Base-by-base conservation (phyloP, 2,329 filamentous ascomycete genomes). In the Fusarium marasasianum region DNA sequence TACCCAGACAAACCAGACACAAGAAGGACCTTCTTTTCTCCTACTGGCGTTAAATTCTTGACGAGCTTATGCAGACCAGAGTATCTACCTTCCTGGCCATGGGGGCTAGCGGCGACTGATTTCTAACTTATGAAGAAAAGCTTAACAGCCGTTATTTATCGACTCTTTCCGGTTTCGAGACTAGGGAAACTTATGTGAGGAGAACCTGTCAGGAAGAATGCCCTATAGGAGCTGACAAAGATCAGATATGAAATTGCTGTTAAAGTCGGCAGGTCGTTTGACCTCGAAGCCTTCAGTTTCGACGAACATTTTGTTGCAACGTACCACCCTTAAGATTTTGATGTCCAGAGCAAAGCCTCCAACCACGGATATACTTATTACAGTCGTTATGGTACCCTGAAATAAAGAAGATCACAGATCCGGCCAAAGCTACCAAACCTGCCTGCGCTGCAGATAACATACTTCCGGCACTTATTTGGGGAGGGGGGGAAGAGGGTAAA, bases 251-350 rank as follows among this genome's bases (percentile, higher is more conserved):
- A 93, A 74, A 81, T 94, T 15, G 92, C 92, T 8, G 83, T 82
- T 5, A 90, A 91, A 18, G 91, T 94, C 0, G 91, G 90, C 14
- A 76, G 81, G 3, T 91, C 88, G 2, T 82, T 94, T n/a, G 90
- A 89, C 31, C 74, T 93, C 58, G 80, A 84, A 0, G 88, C 87
- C 0, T 92, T 92, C 1, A 82, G 82, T 0, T 86, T 91, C 0
- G 91, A 94, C 72, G 74, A 84, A 90, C 82, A 0, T 94, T 87
- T 83, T 94, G 94, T 82, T 90, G 94, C 80, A 82, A 90, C 81
- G 94, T 82, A 90, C 82, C 13, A 94, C 92, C 2, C 82, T 81
- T 9, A 87, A 87, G 29, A 84, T 94, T 45, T 89, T 89, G 60
- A 88, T 91, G 43, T 90, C 92, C 63, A 87, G 87, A 54, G 81